A percentile compares a stretch with the other conserved stretches of the same genome.
phyloP scores from a whole-genome alignment of 345 rosid genomes.

The Streptanthus diversifolius region DNA sequence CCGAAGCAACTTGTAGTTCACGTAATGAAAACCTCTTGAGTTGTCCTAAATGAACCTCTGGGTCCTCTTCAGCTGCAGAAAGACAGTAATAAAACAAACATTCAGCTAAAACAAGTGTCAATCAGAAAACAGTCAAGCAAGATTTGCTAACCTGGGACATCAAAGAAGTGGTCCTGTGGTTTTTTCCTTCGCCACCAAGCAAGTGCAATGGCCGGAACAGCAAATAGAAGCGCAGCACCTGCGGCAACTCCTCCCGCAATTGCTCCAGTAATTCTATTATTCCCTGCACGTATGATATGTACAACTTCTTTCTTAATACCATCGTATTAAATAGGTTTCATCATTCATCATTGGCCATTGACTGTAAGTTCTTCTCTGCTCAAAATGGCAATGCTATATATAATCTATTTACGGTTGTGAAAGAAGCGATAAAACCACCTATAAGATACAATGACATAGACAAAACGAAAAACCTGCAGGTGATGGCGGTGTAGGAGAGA shows the following conservation, averaged over 20 bases:
- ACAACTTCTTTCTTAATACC: constrained; percentile 16
- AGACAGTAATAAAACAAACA: not conserved
- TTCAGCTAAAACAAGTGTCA: constrained; percentile 3
- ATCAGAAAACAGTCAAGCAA: not conserved
- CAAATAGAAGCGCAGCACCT: constrained; percentile 91
- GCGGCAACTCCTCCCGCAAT: constrained; percentile 99
- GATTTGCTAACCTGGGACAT: constrained; percentile 78
- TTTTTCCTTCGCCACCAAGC: constrained; percentile 67
- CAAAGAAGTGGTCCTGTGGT: constrained; percentile 89
- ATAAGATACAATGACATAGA: constrained; percentile 4
- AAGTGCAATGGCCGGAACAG: constrained; percentile 84
- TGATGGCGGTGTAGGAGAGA: constrained; percentile 36
- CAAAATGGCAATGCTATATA: not conserved
- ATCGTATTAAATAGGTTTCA: not conserved
- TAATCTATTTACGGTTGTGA: not conserved
- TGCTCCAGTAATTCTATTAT: constrained; percentile 59
- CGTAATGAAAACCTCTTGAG: constrained; percentile 83
- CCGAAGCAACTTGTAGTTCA: constrained; percentile 78
- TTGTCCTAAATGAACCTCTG: constrained; percentile 89
- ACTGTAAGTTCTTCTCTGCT: not conserved
- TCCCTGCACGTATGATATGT: constrained; percentile 44
- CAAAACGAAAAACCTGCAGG: constrained; percentile 32
- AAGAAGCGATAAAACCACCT: not conserved
- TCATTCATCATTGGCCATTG: not conserved
- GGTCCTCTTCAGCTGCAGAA: constrained; percentile 90